Percentiles rank a stretch among this genome's conserved stretches.
phyloP scores from a whole-genome alignment of 2,329 filamentous ascomycete species.

The Penicillium brevicompactum region DNA sequence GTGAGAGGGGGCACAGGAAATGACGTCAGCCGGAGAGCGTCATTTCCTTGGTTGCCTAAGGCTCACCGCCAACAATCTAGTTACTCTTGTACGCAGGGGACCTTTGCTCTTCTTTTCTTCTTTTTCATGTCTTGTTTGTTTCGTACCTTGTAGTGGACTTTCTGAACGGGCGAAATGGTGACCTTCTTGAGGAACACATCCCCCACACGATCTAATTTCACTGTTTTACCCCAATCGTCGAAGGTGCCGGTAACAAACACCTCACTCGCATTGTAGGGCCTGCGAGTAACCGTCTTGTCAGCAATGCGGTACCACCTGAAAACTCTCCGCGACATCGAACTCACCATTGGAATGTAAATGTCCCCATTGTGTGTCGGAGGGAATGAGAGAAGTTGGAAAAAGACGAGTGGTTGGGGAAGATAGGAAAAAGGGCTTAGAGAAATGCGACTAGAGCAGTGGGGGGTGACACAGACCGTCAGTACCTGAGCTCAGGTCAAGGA shows the following conservation, averaged over 20 bases:
- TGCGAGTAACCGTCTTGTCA: slow-evolving; percentile 46
- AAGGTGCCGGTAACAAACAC: slow-evolving; percentile 96
- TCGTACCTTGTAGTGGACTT: slow-evolving; percentile 92
- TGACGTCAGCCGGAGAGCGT: slow-evolving; percentile 22
- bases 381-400: neutral
- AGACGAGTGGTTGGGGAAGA: neutral
- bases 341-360: slow-evolving; percentile 43
- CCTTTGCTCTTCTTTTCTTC: neutral
- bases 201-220: slow-evolving; percentile 77
- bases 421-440: neutral
- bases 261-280: slow-evolving; percentile 80
- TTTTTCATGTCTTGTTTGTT: neutral
- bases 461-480: slow-evolving; percentile 25
- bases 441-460: slow-evolving; percentile 17
- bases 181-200: slow-evolving; percentile 79
- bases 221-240: slow-evolving; percentile 87
- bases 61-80: slow-evolving; percentile 25
- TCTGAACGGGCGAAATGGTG: slow-evolving; percentile 66
- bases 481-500: slow-evolving; percentile 3
- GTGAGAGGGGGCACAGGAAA: slow-evolving; percentile 13
- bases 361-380: slow-evolving; percentile 29
- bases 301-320: slow-evolving; percentile 23
- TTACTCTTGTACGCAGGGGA: neutral
- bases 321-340: slow-evolving; percentile 11
- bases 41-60: slow-evolving; percentile 14